Base-by-base conservation (phyloP, 2,329 filamentous ascomycete genomes). In the Ophiostoma australiae region DNA sequence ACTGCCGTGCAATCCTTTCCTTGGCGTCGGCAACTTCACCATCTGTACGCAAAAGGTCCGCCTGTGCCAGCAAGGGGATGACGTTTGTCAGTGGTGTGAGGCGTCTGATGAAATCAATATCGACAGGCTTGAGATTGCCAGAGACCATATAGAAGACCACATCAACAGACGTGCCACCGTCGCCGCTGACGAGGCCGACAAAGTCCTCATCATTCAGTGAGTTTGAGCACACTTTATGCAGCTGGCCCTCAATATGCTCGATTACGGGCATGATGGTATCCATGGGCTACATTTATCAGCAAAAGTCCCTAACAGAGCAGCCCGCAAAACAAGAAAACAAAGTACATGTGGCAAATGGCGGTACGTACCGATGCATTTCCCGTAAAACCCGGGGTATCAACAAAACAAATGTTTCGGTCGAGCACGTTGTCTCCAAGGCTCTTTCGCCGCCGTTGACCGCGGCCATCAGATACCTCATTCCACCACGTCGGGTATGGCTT, bases 391-490 rank as follows among this genome's bases (percentile, higher is more conserved):
- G 90, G 88, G 1, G 91, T 94, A 80, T 98, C 94, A 72, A 97
- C 89, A 77, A 99, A 97, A 79, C 93, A 97, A 5, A 99, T 81
- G 77, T 99, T 99, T 39, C 94, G 87, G 77, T 98, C 94, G 66
- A 98, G 82, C 55, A 97, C 86, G 31, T 88, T 86, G 74, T 95
- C 93, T 8, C 89, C 89, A 69, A 88, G 82, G 76, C 91, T 94
- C 77, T 89, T 91, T 76, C 90, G 85, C 76, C 89, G 85, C 67
- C 86, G 83, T 73, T 86, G 84, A 81, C 72, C 44, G 74, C 35
- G 83, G 83, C 71, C 87, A 73, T 90, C 88, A 70, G 94, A 90
- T 68, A 92, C 80, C 76, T 95, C 91, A 17, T 90, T 89, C 90
- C 92, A 96, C 95, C 95, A 98, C 71, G 89, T 83, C 0, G 94